Conservation (phyloP, 257 asterid species). For the Solanum chmielewskii region DNA sequence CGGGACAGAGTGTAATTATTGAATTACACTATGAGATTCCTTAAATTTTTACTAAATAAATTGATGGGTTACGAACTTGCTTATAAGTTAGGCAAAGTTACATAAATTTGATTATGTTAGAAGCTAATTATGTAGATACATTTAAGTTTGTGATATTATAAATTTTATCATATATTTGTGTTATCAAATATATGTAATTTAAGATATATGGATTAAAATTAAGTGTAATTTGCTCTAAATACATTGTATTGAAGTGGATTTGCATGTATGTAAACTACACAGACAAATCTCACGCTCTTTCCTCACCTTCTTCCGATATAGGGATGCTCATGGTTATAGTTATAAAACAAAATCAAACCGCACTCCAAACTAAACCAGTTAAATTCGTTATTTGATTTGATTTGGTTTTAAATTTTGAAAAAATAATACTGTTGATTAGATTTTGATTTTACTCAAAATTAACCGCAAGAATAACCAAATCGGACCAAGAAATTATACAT, state of each 20-base stretch:
- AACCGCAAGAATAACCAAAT: too few relatives aligned
- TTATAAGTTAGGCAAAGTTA: background rate
- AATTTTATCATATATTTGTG: background rate
- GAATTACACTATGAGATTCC: too few relatives aligned
- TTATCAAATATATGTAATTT: background rate
- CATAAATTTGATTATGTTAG: too few relatives aligned
- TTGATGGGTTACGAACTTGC: background rate
- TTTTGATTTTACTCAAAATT: too few relatives aligned
- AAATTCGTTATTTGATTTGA: too few relatives aligned
- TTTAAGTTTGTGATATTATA: background rate
- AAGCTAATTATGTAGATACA: background rate
- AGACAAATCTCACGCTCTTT: background rate
- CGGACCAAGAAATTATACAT: too few relatives aligned
- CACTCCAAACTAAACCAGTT: too few relatives aligned
- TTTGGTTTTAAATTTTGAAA: too few relatives aligned
- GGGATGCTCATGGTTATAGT: too few relatives aligned
- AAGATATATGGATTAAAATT: background rate
- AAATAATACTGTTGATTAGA: too few relatives aligned
- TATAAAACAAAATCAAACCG: too few relatives aligned
- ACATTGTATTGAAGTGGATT: background rate
- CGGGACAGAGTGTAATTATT: too few relatives aligned
- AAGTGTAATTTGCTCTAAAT: background rate
- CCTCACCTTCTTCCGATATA: background rate
- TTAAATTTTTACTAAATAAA: background rate
- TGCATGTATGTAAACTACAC: background rate